A percentile compares a stretch with the other conserved stretches of the same genome.
These are phyloP conservation scores for Wickerhamomyces sp. DNA, from an alignment of 1,139 yeast genomes.

Conservation along the genomic window DNA sequence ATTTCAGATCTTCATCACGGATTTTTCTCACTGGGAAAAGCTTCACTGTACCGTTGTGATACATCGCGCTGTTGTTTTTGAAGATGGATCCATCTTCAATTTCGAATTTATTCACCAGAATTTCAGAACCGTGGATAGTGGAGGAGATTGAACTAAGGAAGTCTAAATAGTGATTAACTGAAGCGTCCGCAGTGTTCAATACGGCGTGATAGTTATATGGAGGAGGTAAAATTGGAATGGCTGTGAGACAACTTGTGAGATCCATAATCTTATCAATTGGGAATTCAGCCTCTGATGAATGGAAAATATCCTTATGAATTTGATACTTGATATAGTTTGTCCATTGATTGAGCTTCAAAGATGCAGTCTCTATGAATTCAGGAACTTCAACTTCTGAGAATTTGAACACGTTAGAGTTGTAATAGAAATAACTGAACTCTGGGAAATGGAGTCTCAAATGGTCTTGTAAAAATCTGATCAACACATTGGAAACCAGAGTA, in stretches of 20 bases:
- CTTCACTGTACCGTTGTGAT: background rate
- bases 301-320: background rate
- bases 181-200: background rate
- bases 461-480: conserved; percentile 7
- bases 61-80: background rate
- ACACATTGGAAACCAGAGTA: conserved; percentile 5
- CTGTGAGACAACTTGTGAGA: background rate
- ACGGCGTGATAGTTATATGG: conserved; percentile 1
- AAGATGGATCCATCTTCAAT: background rate
- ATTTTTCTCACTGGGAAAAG: background rate
- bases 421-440: conserved; percentile 6
- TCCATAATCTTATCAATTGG: background rate
- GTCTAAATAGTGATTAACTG: background rate
- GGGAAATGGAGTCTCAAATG: conserved; percentile 7
- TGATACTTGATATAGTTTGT: conserved; percentile 6
- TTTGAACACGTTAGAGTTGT: background rate
- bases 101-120: background rate
- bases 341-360: conserved; percentile 5
- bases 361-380: background rate
- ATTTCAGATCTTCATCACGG: conserved; percentile 1
- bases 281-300: too few relatives aligned
- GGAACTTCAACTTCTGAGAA: background rate
- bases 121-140: background rate
- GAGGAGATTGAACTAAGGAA: background rate
- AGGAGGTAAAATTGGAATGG: conserved; percentile 1